Percentiles rank a stretch among this genome's conserved stretches.
phyloP scores from a whole-genome alignment of 345 rosid species.

The Adansonia digitata region DNA sequence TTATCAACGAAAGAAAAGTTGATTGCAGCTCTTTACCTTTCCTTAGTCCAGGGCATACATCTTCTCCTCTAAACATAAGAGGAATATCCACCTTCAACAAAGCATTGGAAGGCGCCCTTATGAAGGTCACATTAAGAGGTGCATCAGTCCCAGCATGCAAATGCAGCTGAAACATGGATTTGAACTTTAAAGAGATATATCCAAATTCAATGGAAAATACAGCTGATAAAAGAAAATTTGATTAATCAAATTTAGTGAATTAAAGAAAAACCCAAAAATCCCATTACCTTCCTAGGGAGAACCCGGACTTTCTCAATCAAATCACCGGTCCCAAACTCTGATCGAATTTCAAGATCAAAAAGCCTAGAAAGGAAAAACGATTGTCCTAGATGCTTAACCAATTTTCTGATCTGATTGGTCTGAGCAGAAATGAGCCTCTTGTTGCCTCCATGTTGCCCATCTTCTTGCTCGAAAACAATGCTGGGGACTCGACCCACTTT shows the following conservation, averaged over 20 bases:
- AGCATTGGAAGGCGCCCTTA: slow-evolving; percentile 75
- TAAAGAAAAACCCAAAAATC: neutral
- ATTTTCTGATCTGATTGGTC: slow-evolving; percentile 72
- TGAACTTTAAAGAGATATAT: no score
- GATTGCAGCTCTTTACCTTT: slow-evolving; percentile 50
- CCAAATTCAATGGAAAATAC: neutral
- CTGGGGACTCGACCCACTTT: slow-evolving; percentile 67
- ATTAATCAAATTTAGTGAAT: no score
- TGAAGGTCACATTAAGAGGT: slow-evolving; percentile 82
- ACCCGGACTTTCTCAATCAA: slow-evolving; percentile 69
- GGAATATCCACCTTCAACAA: slow-evolving; percentile 83
- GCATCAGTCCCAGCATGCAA: slow-evolving; percentile 69
- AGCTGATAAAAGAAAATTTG: neutral
- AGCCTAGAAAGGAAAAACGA: slow-evolving; percentile 16
- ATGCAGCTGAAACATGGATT: slow-evolving; percentile 56
- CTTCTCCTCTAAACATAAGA: slow-evolving; percentile 79
- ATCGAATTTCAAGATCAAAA: neutral
- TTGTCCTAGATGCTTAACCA: slow-evolving; percentile 64
- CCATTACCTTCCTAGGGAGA: slow-evolving; percentile 64
- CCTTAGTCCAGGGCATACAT: slow-evolving; percentile 89
- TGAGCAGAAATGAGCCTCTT: slow-evolving; percentile 75
- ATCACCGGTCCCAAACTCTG: slow-evolving; percentile 28
- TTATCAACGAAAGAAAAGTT: neutral
- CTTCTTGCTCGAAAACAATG: slow-evolving; percentile 78
- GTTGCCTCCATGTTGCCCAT: slow-evolving; percentile 92